Base-by-base conservation (phyloP, 768 basidiomycete species). In the Suillus luteus region DNA sequence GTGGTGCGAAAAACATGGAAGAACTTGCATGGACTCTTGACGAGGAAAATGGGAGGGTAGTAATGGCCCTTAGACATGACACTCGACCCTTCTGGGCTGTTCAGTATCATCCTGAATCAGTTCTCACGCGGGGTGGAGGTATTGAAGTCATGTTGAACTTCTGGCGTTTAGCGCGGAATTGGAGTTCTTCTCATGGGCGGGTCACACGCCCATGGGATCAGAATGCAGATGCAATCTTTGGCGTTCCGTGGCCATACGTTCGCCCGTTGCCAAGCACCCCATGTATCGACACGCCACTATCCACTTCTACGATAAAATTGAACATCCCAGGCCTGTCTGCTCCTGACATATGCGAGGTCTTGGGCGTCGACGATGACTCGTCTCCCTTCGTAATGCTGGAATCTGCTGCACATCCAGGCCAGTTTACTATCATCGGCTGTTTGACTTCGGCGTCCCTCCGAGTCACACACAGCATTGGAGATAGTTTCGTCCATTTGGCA, bases 51-150 rank as follows among this genome's bases (percentile, higher is more conserved):
- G 89, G 88, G 7, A 79, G 69, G 51, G 86, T 92, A 24, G 79
- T 92, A 54, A 94, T 95, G 92, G 91, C 87, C 46, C 76, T 84
- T 33, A 83, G 81, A 66, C 93, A 95, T 71, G 79, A 66, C 58
- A 74, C 68, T 27, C 83, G 81, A 64, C 92, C 93, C 5, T 91
- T 92, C 70, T 94, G 90, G 89, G 92, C 90, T 4, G 93, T 95
- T 27, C 93, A 95, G 70, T 95, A 94, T 72, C 93, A 95, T 72
- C 93, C 93, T 7, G 93, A 94, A 71, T 94, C 92, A 5, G 85
- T 90, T 4, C 82, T 89, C 67, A 94, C 92, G 2, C 77, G 80
- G 49, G 84, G 82, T 2, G 90, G 89, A 7, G 92, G 92, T 1
- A 69, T 82, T n/a, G 82, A 87, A 62, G 85, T 92, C 17, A 66